Conservation (phyloP, 257 asterid species). For the Nicotiana undulata region DNA sequence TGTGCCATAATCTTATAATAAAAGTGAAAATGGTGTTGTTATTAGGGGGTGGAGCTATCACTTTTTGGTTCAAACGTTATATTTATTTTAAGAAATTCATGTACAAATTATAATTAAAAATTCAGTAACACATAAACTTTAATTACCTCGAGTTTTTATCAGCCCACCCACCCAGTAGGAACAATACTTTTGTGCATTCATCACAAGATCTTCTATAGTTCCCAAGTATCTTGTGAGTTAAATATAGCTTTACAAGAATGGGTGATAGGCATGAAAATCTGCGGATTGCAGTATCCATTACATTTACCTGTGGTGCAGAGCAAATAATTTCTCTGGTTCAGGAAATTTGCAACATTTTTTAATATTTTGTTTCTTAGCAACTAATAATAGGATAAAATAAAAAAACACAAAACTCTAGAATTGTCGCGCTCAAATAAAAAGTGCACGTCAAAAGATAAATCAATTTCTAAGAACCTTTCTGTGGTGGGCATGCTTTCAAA, state of each 20-base stretch:
- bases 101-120: no score
- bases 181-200: background rate
- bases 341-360: background rate
- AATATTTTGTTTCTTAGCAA: background rate
- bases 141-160: no score
- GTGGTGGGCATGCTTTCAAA: background rate
- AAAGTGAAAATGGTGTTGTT: background rate
- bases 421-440: background rate
- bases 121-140: no score
- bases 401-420: background rate
- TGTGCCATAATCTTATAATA: background rate
- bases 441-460: background rate
- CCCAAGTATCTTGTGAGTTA: background rate
- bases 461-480: background rate
- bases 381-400: background rate
- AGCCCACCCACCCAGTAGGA: background rate
- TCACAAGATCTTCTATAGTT: conserved; percentile 3
- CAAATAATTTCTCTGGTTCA: background rate
- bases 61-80: no score
- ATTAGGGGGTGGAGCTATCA: no score
- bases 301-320: background rate
- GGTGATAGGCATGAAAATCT: background rate
- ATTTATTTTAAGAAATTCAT: no score
- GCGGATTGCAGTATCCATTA: background rate
- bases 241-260: background rate